phyloP scores from a whole-genome alignment of 2,329 filamentous ascomycete species.

The Cercospora nicotianae region DNA sequence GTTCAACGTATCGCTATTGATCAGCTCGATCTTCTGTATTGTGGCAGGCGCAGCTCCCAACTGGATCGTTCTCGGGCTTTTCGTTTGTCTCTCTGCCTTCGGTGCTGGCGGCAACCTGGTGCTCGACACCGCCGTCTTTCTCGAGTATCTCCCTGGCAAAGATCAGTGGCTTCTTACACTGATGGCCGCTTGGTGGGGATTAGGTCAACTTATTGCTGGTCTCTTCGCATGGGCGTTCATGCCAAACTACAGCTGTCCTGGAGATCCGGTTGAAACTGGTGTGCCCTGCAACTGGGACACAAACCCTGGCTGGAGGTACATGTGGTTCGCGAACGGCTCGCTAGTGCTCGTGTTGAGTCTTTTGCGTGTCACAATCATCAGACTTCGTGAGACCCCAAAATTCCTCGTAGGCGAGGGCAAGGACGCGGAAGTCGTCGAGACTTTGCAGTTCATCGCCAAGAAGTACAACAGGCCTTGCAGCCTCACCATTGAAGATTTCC shows the following conservation, averaged over 20 bases:
- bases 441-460: conserved; percentile 51
- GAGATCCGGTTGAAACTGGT: conserved; percentile 40
- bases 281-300: conserved; percentile 51
- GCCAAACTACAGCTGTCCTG: conserved; percentile 51
- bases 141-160: conserved; percentile 58
- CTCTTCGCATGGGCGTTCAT: conserved; percentile 58
- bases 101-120: conserved; percentile 65
- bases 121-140: conserved; percentile 61
- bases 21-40: conserved; percentile 62
- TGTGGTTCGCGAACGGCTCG: conserved; percentile 55
- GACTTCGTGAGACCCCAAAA: conserved; percentile 58
- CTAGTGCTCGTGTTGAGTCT: conserved; percentile 57
- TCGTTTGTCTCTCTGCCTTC: conserved; percentile 63
- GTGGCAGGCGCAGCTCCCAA: conserved; percentile 66
- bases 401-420: conserved; percentile 56
- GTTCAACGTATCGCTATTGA: conserved; percentile 66
- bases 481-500: conserved; percentile 52
- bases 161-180: conserved; percentile 66
- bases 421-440: conserved; percentile 53
- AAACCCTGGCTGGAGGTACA: conserved; percentile 60
- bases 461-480: conserved; percentile 56
- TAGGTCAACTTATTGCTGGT: conserved; percentile 54
- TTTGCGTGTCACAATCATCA: conserved; percentile 55
- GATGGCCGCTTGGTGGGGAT: conserved; percentile 60
- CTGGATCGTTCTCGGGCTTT: conserved; percentile 65